phyloP scores from a whole-genome alignment of 768 basidiomycete genomes.

The Phanerodontia chrysosporium region DNA sequence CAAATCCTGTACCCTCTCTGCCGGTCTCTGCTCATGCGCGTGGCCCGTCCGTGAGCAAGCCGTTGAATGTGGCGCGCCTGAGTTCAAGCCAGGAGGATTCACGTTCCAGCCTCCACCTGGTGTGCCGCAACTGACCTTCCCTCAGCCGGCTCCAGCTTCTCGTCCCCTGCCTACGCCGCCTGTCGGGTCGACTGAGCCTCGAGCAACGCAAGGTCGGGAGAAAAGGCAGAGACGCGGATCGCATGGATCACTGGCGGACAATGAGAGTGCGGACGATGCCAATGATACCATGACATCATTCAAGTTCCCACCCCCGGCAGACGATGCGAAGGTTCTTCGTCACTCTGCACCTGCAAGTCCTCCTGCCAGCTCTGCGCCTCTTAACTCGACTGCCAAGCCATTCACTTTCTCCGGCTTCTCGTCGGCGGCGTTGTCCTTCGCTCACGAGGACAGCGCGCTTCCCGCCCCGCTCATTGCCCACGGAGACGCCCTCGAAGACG shows the following conservation, averaged over 20 bases:
- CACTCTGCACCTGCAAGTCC: slow-evolving; percentile 41
- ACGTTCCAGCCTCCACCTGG: slow-evolving; percentile 72
- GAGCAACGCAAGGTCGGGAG: slow-evolving; percentile 68
- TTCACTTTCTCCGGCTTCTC: slow-evolving; percentile 70
- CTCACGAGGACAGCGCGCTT: slow-evolving; percentile 23
- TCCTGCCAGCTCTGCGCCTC: slow-evolving; percentile 24
- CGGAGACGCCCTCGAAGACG: slow-evolving; percentile 20
- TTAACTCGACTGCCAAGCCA: slow-evolving; percentile 49
- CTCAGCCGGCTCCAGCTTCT: slow-evolving; percentile 21
- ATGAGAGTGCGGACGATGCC: slow-evolving; percentile 28
- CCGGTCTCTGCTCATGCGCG: slow-evolving; percentile 31
- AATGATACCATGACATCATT: slow-evolving; percentile 60
- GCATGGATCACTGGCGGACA: slow-evolving; percentile 24
- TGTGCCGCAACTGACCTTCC: slow-evolving; percentile 54
- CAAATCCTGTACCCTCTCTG: slow-evolving; percentile 25
- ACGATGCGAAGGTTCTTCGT: slow-evolving; percentile 47
- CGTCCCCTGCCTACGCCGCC: slow-evolving; percentile 40
- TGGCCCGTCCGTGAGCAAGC: slow-evolving; percentile 50
- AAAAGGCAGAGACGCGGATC: slow-evolving; percentile 68
- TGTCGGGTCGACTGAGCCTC: slow-evolving; percentile 22
- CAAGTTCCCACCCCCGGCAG: slow-evolving; percentile 60
- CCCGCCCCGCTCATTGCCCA: slow-evolving; percentile 5
- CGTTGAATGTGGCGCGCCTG: slow-evolving; percentile 78
- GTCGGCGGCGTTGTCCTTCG: slow-evolving; percentile 1
- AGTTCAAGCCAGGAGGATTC: slow-evolving; percentile 77